A percentile compares a stretch with the other conserved stretches of the same genome.
These are phyloP conservation scores for Synura sp. DNA, from an alignment of 352 stramenopile species.

Conservation along the genomic window DNA sequence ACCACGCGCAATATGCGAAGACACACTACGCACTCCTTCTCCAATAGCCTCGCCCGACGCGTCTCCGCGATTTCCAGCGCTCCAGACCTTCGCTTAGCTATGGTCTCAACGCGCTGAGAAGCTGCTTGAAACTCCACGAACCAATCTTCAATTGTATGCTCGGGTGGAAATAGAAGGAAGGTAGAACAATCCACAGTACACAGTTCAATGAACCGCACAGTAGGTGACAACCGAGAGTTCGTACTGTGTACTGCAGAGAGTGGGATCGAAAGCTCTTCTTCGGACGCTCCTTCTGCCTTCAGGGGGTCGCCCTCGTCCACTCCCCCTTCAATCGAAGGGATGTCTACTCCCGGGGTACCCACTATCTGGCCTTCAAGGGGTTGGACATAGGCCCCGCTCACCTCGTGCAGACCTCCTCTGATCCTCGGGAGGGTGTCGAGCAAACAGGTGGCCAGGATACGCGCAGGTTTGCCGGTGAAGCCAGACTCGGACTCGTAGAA, in stretches of 20 bases:
- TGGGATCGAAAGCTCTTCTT: background rate
- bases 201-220: too few relatives aligned
- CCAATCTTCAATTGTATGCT: background rate
- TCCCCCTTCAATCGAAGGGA: too few relatives aligned
- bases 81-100: background rate
- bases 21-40: too few relatives aligned
- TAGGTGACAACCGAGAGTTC: too few relatives aligned
- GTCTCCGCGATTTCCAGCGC: background rate
- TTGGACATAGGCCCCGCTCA: too few relatives aligned
- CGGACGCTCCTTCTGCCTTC: background rate
- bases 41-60: background rate
- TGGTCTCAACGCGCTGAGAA: conserved; percentile 6
- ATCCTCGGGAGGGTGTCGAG: conserved; percentile 24
- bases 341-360: too few relatives aligned
- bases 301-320: background rate
- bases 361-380: too few relatives aligned
- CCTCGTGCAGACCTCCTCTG: background rate
- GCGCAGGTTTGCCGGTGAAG: background rate
- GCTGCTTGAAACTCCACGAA: background rate
- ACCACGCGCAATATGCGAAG: too few relatives aligned
- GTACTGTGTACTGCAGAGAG: background rate
- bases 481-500: background rate
- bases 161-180: background rate
- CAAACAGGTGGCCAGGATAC: background rate
- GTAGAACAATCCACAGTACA: conserved; percentile 40